phyloP scores from a whole-genome alignment of 2,329 filamentous ascomycete genomes.

The Beauveria scarabaeidicola region DNA sequence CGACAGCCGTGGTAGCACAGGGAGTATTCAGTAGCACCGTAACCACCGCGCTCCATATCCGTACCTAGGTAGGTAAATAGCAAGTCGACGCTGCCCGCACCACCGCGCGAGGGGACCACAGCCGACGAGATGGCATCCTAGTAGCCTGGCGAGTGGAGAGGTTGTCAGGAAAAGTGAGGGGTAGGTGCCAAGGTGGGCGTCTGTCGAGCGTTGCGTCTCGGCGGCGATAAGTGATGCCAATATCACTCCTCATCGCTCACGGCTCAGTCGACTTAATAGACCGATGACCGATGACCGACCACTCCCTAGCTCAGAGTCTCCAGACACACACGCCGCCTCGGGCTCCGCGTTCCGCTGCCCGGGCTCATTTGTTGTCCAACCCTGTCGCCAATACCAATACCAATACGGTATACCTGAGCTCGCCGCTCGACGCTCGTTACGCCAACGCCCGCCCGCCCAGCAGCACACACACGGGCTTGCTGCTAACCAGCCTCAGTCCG shows the following conservation, averaged over 20 bases:
- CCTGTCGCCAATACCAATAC: neutral
- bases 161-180: neutral
- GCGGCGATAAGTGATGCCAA: neutral
- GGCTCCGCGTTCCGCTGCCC: neutral
- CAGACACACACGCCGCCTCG: neutral
- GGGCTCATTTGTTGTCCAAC: neutral
- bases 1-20: neutral
- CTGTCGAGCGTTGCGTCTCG: neutral
- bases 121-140: neutral
- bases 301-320: too few species aligned
- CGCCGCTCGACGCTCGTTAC: neutral
- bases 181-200: neutral
- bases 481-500: neutral
- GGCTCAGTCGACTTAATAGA: neutral
- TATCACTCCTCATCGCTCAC: neutral
- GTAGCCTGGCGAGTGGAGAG: neutral
- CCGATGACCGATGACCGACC: neutral
- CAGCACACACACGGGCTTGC: neutral
- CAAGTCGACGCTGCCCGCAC: neutral
- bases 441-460: neutral
- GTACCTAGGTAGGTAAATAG: neutral
- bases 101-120: neutral
- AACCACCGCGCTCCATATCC: neutral
- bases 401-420: neutral
- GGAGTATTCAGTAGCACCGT: neutral